A percentile compares a stretch with the other conserved stretches of the same genome.
phyloP scores from a whole-genome alignment of 768 basidiomycete species.

The Serendipita sp. region DNA sequence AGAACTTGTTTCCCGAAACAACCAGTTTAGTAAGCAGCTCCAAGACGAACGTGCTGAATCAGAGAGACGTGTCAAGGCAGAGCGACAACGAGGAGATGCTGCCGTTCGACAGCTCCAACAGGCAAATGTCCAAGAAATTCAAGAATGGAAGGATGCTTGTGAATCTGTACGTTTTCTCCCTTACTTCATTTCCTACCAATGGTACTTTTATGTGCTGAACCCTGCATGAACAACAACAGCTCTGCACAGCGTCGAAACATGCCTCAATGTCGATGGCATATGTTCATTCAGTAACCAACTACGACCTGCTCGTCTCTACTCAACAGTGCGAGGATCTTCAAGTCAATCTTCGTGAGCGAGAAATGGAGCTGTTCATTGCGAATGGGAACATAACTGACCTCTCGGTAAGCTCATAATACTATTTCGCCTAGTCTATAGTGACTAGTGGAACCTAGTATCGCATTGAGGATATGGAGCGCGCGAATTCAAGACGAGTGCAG shows the following conservation, averaged over 20 bases:
- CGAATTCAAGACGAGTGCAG: too few relatives aligned
- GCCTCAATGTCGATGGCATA: neutral
- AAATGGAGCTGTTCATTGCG: too few relatives aligned
- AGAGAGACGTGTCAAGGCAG: neutral
- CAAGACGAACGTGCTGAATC: neutral
- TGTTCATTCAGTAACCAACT: neutral
- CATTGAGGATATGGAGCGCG: too few relatives aligned
- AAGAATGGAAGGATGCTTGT: neutral
- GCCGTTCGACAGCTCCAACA: neutral
- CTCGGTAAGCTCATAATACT: too few relatives aligned
- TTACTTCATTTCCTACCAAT: neutral
- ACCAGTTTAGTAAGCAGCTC: neutral
- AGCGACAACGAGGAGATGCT: neutral
- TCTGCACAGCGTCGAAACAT: neutral
- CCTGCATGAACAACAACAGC: neutral
- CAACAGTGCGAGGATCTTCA: neutral
- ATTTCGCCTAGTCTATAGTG: too few relatives aligned
- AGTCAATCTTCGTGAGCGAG: too few relatives aligned
- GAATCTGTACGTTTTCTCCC: neutral
- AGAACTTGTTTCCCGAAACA: neutral
- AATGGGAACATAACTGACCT: too few relatives aligned
- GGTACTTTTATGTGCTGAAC: neutral
- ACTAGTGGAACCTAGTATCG: too few relatives aligned
- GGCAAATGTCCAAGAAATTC: neutral
- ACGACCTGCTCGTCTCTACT: neutral